Base-by-base conservation (phyloP, 2,329 filamentous ascomycete species). In the Clarireedia sp. region DNA sequence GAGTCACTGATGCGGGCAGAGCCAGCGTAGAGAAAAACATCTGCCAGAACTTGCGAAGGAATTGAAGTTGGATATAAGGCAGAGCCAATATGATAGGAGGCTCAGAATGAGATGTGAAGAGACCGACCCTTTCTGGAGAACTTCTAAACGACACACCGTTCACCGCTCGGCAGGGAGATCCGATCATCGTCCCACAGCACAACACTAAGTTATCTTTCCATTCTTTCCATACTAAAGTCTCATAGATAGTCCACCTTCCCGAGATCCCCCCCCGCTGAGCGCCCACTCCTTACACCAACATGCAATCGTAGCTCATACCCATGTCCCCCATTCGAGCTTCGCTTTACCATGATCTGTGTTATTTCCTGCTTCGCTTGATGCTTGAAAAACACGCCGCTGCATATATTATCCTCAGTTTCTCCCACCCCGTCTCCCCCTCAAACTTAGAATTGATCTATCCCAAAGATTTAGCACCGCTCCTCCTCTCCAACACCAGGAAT, bases 371-470 rank as follows among this genome's bases (percentile, higher is more conserved):
- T 17, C 19, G 21, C 41, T 45, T 45, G 7, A 45, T 45, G 41
- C 41, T 17, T 23, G 19, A 23, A 45, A 41, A 23, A 24, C 41
- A 45, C 10, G 41, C 41, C 21, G 41, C 19, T 45, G 19, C 38
- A 41, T 41, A 9, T 7, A 41, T 41, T n/a, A 41, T 41, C 38
- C 17, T 41, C 38, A 41, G 7, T 41, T 19, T 3, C 38, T 41
- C 38, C 38, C 38, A n/a, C 26, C 47, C 44, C 26, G 14, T 43
- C 23, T 19, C 19, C 44, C 8, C 41, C 47, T 17, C 16, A 14
- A 21, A 41, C 51, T 63, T 57, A 65, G 54, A 66, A 66, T 64
- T 66, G 64, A 60, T 66, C 64, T 66, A 40, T 45, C 47, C 36
- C n/a, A 8, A 10, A 16, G 41, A 17, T 24, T 62, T 37, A 60